Conservation (phyloP, 371 early-diverging fungal species). For the Dichotomocladium elegans region DNA sequence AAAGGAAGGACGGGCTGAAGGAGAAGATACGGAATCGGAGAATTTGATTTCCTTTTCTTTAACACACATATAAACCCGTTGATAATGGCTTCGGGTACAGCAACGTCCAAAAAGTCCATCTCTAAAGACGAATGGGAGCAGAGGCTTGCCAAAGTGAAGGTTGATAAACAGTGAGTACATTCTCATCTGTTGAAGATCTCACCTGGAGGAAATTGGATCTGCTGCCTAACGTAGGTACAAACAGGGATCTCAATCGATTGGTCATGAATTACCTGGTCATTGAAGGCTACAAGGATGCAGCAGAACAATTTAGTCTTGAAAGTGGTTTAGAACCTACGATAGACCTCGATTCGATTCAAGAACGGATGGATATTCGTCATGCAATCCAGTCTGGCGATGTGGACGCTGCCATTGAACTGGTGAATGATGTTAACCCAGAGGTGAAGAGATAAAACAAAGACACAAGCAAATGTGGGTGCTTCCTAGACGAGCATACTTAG, state of each 20-base stretch:
- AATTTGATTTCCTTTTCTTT: no score
- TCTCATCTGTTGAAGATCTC: background rate
- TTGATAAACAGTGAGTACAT: conserved; percentile 61
- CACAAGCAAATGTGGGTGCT: no score
- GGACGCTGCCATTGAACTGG: conserved; percentile 89
- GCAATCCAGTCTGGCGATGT: conserved; percentile 89
- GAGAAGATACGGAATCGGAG: no score
- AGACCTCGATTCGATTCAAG: conserved; percentile 87
- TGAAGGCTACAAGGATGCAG: conserved; percentile 98
- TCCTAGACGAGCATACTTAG: no score
- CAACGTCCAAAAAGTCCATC: conserved; percentile 41
- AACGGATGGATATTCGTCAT: conserved; percentile 90
- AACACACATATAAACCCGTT: background rate
- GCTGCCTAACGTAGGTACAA: no score
- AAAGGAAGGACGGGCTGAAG: no score
- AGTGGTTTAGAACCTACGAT: conserved; percentile 74
- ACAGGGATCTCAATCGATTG: conserved; percentile 86
- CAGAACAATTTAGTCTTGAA: conserved; percentile 89
- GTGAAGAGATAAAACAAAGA: no score
- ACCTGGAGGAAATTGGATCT: no score
- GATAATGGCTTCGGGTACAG: conserved; percentile 13
- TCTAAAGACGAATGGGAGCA: conserved; percentile 63
- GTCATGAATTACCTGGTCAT: conserved; percentile 98
- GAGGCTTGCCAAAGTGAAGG: conserved; percentile 53
- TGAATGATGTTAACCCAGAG: conserved; percentile 97